Conservation (phyloP, 495 filamentous ascomycete species). For the Aspergillus homomorphus region DNA sequence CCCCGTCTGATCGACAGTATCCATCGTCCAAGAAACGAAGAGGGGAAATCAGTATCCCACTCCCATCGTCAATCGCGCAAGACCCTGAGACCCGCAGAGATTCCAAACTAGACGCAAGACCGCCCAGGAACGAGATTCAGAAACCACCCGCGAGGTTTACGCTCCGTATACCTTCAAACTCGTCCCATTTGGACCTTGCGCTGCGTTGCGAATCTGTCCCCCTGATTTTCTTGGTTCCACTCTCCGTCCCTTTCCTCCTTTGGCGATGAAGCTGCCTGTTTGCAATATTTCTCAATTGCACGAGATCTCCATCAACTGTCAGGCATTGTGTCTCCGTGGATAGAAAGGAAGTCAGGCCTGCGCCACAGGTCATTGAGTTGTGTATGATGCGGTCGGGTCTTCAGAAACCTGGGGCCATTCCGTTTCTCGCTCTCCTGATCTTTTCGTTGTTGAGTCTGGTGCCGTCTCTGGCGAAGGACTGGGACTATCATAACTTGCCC, state of each 20-base stretch:
- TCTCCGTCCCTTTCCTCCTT: slow-evolving; percentile 1
- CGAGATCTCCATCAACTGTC: slow-evolving; percentile 8
- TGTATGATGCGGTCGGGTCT: slow-evolving; percentile 42
- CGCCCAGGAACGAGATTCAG: not conserved
- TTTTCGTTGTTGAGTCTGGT: slow-evolving; percentile 39
- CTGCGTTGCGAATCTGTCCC: not conserved
- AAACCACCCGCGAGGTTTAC: not conserved
- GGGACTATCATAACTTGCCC: slow-evolving; percentile 29
- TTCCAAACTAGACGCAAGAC: not conserved
- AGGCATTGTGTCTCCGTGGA: slow-evolving; percentile 5
- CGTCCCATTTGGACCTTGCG: slow-evolving; percentile 3
- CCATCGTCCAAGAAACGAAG: slow-evolving; percentile 13
- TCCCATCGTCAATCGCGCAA: not conserved
- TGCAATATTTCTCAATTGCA: slow-evolving; percentile 8
- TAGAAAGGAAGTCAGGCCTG: slow-evolving; percentile 4
- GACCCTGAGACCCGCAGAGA: not conserved
- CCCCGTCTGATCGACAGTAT: slow-evolving; percentile 6
- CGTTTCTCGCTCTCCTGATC: slow-evolving; percentile 37
- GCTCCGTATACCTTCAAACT: not conserved
- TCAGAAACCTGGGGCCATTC: slow-evolving; percentile 38
- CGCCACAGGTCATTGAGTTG: slow-evolving; percentile 11
- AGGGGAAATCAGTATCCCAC: not conserved
- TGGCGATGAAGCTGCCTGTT: slow-evolving; percentile 20
- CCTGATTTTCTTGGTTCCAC: not conserved
- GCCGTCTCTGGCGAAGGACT: slow-evolving; percentile 32